Percentiles rank a stretch among this genome's conserved stretches.
Conservation (phyloP, 2,329 filamentous ascomycete species). For the Aspergillus latus region DNA sequence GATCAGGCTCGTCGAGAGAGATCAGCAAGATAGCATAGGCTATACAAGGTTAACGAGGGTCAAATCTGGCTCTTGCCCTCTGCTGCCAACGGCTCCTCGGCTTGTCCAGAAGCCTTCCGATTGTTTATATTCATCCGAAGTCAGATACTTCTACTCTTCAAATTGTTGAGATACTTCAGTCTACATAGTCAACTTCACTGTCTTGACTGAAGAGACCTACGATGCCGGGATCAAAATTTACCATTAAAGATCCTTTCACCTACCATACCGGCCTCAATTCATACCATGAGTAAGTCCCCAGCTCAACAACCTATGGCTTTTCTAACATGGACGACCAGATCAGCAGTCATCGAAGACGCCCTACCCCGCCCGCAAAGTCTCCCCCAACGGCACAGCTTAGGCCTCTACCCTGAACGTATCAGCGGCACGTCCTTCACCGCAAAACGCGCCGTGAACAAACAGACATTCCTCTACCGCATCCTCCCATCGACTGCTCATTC, state of each 20-base stretch:
- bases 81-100: conserved; percentile 4
- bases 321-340: background rate
- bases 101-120: background rate
- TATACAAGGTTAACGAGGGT: no score
- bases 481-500: conserved; percentile 8
- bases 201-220: background rate
- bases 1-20: background rate
- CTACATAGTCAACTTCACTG: no score
- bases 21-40: no score
- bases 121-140: background rate
- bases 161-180: background rate
- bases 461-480: conserved; percentile 10
- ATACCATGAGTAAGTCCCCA: conserved; percentile 3
- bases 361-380: conserved; percentile 6
- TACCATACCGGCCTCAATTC: conserved; percentile 5
- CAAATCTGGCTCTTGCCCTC: background rate
- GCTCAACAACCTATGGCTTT: background rate
- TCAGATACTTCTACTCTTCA: no score
- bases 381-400: conserved; percentile 5
- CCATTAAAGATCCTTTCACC: conserved; percentile 2
- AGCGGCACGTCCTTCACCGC: conserved; percentile 9
- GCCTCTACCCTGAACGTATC: conserved; percentile 11
- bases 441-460: conserved; percentile 9
- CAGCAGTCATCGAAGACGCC: conserved; percentile 2
- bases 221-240: conserved; percentile 5